phyloP scores from a whole-genome alignment of 345 rosid species.

The Orychophragmus violaceus region DNA sequence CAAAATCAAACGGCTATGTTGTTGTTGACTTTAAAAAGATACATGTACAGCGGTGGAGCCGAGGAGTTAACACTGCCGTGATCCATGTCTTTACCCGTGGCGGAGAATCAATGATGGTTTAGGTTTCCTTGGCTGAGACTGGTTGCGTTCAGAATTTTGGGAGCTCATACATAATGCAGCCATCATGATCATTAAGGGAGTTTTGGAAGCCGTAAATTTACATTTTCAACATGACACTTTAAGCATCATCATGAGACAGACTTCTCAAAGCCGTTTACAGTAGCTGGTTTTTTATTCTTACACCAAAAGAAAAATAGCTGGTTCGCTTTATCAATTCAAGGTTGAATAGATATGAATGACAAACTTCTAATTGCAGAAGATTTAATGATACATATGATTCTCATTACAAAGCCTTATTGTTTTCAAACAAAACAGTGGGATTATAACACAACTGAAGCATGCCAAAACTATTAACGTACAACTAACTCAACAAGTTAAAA shows the following conservation, averaged over 20 bases:
- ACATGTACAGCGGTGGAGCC: too few relatives aligned
- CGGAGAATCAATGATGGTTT: too few relatives aligned
- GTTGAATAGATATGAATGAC: not conserved
- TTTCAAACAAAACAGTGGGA: not conserved
- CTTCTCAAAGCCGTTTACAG: not conserved
- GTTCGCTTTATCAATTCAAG: not conserved
- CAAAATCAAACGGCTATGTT: too few relatives aligned
- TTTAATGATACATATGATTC: not conserved
- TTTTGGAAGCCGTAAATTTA: constrained; percentile 52
- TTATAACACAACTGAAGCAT: constrained; percentile 4
- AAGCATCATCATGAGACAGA: not conserved
- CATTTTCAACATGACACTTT: constrained; percentile 32
- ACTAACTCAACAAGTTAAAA: not conserved
- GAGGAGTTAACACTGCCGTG: too few relatives aligned
- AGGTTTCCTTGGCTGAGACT: constrained; percentile 36
- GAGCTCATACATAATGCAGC: constrained; percentile 75
- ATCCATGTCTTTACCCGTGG: too few relatives aligned
- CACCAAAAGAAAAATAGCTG: too few relatives aligned
- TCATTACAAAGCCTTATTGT: not conserved
- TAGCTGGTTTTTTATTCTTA: not conserved
- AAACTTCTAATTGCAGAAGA: not conserved
- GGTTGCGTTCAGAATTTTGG: constrained; percentile 78
- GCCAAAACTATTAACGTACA: not conserved
- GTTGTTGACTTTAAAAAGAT: too few relatives aligned
- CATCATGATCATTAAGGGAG: constrained; percentile 69